These are phyloP conservation scores for Exsudoporus frostii DNA, from an alignment of 768 basidiomycete species.

Conservation along the genomic window DNA sequence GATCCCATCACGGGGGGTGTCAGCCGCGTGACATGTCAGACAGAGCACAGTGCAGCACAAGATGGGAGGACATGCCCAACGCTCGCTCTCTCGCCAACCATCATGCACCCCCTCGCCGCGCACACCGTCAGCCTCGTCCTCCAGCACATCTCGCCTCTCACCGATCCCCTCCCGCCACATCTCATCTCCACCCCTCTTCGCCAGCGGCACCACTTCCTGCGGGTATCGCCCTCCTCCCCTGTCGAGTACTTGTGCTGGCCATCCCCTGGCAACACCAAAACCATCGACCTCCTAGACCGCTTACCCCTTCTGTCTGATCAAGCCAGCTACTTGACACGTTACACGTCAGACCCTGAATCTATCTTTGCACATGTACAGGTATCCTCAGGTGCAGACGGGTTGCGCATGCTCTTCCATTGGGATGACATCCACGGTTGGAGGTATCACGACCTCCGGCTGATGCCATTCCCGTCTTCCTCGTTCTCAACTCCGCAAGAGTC, in stretches of 20 bases:
- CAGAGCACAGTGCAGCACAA: too few species aligned
- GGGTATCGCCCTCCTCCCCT: constrained; percentile 47
- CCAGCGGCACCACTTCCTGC: constrained; percentile 65
- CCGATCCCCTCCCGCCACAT: constrained; percentile 52
- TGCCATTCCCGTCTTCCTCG: constrained; percentile 63
- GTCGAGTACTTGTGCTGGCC: constrained; percentile 70
- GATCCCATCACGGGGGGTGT: constrained; percentile 13
- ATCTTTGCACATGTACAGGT: constrained; percentile 56
- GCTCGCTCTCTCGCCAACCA: neutral
- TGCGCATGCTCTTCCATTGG: constrained; percentile 71
- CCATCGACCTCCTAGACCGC: constrained; percentile 45
- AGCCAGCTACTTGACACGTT: constrained; percentile 32
- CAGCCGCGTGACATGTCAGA: neutral
- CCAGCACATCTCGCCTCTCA: constrained; percentile 54
- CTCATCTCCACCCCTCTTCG: constrained; percentile 57
- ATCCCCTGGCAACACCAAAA: constrained; percentile 33
- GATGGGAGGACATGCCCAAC: neutral
- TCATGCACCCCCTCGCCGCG: constrained; percentile 36
- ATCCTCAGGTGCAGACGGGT: constrained; percentile 33
- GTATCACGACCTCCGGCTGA: constrained; percentile 64
- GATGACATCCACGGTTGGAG: constrained; percentile 55
- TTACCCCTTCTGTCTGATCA: constrained; percentile 27
- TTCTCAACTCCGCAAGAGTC: constrained; percentile 28
- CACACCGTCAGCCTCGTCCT: constrained; percentile 48
- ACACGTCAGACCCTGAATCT: constrained; percentile 49